Evolutionary conservation across 495 filamentous ascomycete genomes (phyloP), one percentile per base, ranked within the genome.

Genomic region (Staphylotrichum tortipilum): DNA sequence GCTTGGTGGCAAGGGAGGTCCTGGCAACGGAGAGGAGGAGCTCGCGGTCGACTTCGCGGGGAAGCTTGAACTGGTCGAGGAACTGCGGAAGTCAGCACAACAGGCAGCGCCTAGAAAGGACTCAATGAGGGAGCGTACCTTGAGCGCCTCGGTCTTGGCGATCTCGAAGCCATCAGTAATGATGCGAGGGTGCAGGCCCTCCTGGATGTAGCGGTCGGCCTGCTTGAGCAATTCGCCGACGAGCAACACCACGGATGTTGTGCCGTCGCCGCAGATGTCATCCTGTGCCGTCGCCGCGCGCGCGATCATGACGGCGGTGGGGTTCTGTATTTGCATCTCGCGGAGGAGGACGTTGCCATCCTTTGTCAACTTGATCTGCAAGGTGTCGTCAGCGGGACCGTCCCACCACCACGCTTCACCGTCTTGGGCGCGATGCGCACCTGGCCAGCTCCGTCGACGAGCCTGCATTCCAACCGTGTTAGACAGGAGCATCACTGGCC

Each of bases 101-200:
- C 26, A 28, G 2, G 6, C 26, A 28, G 26, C n/a, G n/a, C n/a
- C 26, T 28, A 28, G 26, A 10, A 28, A 10, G 10, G 26, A 28
- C 26, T 28, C 1, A 11, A 24, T 17, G 21, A 9, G 26, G 31
- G 29, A 12, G 23, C 31, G 11, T 21, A 57, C 89, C 80, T 94
- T 95, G 41, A 99, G 69, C 34, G 92, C 76, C 68, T 97, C 92
- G 21, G 74, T 82, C 79, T 96, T 97, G 3, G 90, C 92, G 61
- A 95, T 86, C 71, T 99, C 94, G 57, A 94, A 99, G 18, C 92
- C 92, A 67, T 97, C 91, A 21, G 92, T 96, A 65, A 99, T 92
- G 47, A 97, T 88, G 57, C 92, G 79, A 23, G 92, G 92, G 68
- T 99, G 92, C 52, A 99, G 72, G 15, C 92, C 92, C 64, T 99